A percentile compares a stretch with the other conserved stretches of the same genome.
Evolutionary conservation across 352 stramenopile species (phyloP).

Genomic region (Ophiocytium majus): DNA sequence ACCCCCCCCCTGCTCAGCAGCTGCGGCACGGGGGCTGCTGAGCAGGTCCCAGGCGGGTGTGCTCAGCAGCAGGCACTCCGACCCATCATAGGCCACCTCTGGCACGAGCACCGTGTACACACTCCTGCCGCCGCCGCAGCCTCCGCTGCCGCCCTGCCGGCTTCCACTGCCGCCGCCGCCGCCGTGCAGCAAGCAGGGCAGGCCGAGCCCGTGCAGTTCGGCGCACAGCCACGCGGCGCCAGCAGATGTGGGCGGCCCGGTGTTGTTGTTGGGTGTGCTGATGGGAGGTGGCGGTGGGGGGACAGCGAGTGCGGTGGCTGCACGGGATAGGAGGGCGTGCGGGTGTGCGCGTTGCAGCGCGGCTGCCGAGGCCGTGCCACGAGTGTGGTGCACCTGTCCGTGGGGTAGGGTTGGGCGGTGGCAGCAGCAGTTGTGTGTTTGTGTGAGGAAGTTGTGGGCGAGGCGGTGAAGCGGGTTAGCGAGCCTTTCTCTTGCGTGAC

Average conservation of each 20-base stretch:
- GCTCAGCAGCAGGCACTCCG: slow-evolving; percentile 49
- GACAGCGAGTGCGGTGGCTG: too few relatives aligned
- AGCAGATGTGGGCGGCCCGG: too few relatives aligned
- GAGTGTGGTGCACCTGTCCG: slow-evolving; percentile 44
- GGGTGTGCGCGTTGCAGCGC: slow-evolving; percentile 39
- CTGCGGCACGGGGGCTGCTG: too few relatives aligned
- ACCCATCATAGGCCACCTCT: slow-evolving; percentile 35
- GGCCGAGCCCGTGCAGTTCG: slow-evolving; percentile 35
- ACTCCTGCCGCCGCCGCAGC: slow-evolving; percentile 17
- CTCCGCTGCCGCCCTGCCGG: background rate
- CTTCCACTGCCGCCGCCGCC: slow-evolving; percentile 22
- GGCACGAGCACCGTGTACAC: slow-evolving; percentile 54
- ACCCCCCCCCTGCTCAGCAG: background rate
- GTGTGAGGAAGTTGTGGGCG: too few relatives aligned
- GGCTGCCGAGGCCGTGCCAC: slow-evolving; percentile 21
- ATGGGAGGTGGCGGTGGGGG: too few relatives aligned
- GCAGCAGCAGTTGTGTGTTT: too few relatives aligned
- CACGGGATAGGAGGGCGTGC: background rate
- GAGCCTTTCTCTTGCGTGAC: too few relatives aligned
- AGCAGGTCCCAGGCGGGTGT: slow-evolving; percentile 27
- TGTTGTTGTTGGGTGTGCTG: too few relatives aligned
- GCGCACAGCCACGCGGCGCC: slow-evolving; percentile 35
- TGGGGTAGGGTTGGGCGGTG: too few relatives aligned
- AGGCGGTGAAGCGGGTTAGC: too few relatives aligned
- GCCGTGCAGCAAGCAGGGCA: slow-evolving; percentile 50